Percentiles rank a stretch among this genome's conserved stretches.
Evolutionary conservation across 352 stramenopile genomes (phyloP).

Genomic region (Phytopythium aichiense): DNA sequence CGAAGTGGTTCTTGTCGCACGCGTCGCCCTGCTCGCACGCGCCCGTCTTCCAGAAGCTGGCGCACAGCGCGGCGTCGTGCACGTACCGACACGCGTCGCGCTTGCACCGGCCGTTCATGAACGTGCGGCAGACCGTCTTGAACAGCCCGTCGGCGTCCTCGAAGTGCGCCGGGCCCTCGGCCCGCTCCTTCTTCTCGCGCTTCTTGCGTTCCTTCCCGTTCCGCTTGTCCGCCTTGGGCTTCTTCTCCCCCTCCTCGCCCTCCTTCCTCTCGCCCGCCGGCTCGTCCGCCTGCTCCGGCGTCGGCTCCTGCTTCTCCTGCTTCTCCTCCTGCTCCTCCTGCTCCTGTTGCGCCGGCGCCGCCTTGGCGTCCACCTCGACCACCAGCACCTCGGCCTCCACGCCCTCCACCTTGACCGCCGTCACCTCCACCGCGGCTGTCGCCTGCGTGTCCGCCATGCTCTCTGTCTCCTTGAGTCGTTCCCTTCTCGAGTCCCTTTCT

Average conservation of each 20-base stretch:
- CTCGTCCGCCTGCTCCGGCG: constrained; percentile 2
- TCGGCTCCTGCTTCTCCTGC: constrained; percentile 5
- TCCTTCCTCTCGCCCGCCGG: too few species aligned
- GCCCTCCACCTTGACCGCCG: constrained; percentile 1
- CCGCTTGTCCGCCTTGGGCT: constrained; percentile 1
- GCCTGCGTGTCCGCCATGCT: constrained; percentile 5
- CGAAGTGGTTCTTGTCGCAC: constrained; percentile 55
- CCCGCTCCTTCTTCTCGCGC: constrained; percentile 11
- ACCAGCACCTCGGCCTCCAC: constrained; percentile 7
- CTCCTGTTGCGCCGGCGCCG: not conserved
- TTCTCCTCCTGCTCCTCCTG: constrained; percentile 5
- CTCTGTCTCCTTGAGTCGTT: not conserved
- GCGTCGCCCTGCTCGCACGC: constrained; percentile 50
- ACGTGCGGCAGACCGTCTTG: constrained; percentile 57
- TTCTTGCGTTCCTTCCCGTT: constrained; percentile 4
- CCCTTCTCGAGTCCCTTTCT: not conserved
- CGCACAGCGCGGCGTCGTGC: constrained; percentile 53
- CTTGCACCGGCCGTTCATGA: constrained; percentile 39
- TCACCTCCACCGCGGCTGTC: not conserved
- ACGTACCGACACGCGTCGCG: constrained; percentile 34
- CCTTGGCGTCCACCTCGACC: not conserved
- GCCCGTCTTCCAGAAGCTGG: constrained; percentile 40
- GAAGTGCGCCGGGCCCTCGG: constrained; percentile 27
- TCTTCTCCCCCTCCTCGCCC: constrained; percentile 1
- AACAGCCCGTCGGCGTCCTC: constrained; percentile 50